phyloP scores from a whole-genome alignment of 495 filamentous ascomycete genomes.

The Podospora sp. region DNA sequence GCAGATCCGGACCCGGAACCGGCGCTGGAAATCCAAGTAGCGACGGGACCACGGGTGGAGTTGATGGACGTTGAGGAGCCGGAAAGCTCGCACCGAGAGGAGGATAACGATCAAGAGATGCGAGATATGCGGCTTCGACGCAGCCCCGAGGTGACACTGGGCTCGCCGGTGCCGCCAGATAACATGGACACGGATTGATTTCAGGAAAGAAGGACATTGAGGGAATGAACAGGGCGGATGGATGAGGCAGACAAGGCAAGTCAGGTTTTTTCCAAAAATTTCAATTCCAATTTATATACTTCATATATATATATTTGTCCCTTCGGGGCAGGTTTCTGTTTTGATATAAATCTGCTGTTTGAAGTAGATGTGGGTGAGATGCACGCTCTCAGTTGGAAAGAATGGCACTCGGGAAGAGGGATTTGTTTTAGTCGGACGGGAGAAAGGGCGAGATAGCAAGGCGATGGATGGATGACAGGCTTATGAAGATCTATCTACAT shows the following conservation, averaged over 20 bases:
- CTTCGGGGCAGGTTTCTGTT: too few species aligned
- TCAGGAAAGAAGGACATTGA: neutral
- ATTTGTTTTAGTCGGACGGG: too few species aligned
- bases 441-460: too few species aligned
- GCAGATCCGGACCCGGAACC: slow-evolving; percentile 10
- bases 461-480: too few species aligned
- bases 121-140: slow-evolving; percentile 15
- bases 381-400: too few species aligned
- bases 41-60: slow-evolving; percentile 11
- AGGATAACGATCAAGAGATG: slow-evolving; percentile 11
- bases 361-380: too few species aligned
- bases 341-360: too few species aligned
- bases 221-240: neutral
- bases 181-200: slow-evolving; percentile 35
- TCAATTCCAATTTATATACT: neutral
- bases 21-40: slow-evolving; percentile 26
- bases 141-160: slow-evolving; percentile 37
- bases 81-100: slow-evolving; percentile 7
- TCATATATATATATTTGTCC: neutral
- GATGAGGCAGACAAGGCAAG: too few species aligned
- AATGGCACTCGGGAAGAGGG: too few species aligned
- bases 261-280: too few species aligned
- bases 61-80: slow-evolving; percentile 28
- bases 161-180: slow-evolving; percentile 37
- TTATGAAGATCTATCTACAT: too few species aligned